Evolutionary conservation across 345 rosid genomes (phyloP).

Genomic region (Pistacia vera): DNA sequence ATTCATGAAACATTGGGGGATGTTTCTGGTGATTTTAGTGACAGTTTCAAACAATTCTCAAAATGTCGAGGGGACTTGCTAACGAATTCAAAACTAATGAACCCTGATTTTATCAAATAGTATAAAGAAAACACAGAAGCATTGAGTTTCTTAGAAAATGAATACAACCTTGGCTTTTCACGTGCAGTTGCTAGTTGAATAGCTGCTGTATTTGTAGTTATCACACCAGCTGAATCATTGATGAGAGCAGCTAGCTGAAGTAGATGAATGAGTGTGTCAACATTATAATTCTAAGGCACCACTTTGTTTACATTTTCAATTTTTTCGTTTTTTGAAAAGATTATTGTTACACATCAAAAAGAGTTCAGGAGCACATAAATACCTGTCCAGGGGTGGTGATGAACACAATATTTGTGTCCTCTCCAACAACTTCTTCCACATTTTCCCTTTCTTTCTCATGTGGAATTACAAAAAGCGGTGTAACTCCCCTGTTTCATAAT

Average conservation of each 20-base stretch:
- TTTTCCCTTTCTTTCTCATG: slow-evolving; percentile 92
- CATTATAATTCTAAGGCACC: background rate
- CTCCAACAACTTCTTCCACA: slow-evolving; percentile 77
- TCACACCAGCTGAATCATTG: slow-evolving; percentile 87
- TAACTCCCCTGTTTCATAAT: slow-evolving; percentile 57
- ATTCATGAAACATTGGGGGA: no score
- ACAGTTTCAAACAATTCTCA: no score
- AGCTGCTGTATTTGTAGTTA: slow-evolving; percentile 91
- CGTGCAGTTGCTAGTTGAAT: slow-evolving; percentile 88
- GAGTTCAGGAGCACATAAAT: slow-evolving; percentile 13
- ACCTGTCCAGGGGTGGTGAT: slow-evolving; percentile 97
- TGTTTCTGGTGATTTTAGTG: no score
- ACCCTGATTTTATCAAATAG: no score
- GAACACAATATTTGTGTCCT: slow-evolving; percentile 67
- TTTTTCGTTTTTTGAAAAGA: background rate
- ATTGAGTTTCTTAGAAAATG: background rate
- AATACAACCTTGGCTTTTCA: slow-evolving; percentile 64
- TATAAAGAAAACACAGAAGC: background rate
- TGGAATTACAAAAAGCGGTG: slow-evolving; percentile 82
- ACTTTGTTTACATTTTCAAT: background rate
- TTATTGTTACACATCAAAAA: background rate
- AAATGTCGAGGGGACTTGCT: no score
- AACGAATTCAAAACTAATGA: no score
- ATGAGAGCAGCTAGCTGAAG: slow-evolving; percentile 84
- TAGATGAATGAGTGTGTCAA: background rate